Base-by-base conservation (phyloP, 2,329 filamentous ascomycete species). In the Zarea fungicola region DNA sequence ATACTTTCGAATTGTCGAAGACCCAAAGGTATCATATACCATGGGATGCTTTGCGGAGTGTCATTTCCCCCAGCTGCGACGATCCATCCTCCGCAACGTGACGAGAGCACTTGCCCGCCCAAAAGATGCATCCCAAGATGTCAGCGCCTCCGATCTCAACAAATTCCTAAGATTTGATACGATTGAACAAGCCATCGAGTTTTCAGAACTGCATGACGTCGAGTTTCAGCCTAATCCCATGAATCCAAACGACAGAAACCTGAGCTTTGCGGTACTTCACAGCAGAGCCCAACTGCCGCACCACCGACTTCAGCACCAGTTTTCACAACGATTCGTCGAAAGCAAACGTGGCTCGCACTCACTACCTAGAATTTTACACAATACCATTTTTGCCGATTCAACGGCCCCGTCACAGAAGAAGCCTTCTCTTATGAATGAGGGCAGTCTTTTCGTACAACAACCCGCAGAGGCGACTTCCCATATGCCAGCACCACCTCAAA, bases 21-120 rank as follows among this genome's bases (percentile, higher is more conserved):
- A 76, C 34, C 67, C 70, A 0, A 65, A 69, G 14, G 76, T 84
- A 3, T 85, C 83, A 1, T 86, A 85, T 58, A 84, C 80, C 1
- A 84, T 85, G 80, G 83, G 81, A 13, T 85, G 83, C 56, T 77
- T 86, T 52, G 81, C 81, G 6, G 82, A 85, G 58, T 78, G 82
- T n/a, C 80, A 84, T 58, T 84, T 86, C 50, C 77, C 78, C 34
- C 70, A 74, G 29, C 67, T 85, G 26, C 79, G 83, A 34, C 78
- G 79, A 47, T 72, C 75, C 11, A 76, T 83, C 14, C 61, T 85
- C 16, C 73, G 73, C 47, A 74, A 76, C 14, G 65, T 85, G 19
- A 73, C 77, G 43, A 72, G 68, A 48, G 72, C 77, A 1, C 79
- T 83, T 53, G 71, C 76, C 2, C 74, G 80, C 49, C 77, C 77